phyloP scores from a whole-genome alignment of 352 stramenopile species.

The Pythium volutum region DNA sequence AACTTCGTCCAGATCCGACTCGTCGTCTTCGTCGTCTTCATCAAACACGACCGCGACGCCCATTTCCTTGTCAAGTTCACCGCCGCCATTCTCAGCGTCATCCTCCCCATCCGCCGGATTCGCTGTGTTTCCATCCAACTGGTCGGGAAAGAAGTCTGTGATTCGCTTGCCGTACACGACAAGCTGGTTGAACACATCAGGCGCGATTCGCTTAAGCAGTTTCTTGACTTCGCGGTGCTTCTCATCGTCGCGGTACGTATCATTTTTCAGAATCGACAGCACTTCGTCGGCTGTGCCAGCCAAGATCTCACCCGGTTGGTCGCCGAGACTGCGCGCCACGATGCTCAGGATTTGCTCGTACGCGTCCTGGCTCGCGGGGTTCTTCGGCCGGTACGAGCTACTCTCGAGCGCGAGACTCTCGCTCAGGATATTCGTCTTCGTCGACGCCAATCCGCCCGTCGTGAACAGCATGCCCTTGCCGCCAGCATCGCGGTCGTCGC shows the following conservation, averaged over 20 bases:
- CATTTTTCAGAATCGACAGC: conserved; percentile 91
- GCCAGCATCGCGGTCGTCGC: conserved; percentile 2
- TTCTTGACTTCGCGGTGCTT: conserved; percentile 82
- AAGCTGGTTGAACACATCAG: conserved; percentile 74
- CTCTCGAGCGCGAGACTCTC: conserved; percentile 73
- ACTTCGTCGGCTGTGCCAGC: conserved; percentile 91
- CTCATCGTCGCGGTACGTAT: conserved; percentile 81
- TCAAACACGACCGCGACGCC: conserved; percentile 98
- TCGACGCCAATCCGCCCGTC: conserved; percentile 41
- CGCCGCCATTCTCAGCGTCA: conserved; percentile 42
- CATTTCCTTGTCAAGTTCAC: conserved; percentile 96
- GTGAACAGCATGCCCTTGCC: conserved; percentile 47
- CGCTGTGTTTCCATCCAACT: conserved; percentile 14
- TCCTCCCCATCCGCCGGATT: conserved; percentile 32
- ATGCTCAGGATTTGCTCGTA: conserved; percentile 89
- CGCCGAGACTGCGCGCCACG: conserved; percentile 74
- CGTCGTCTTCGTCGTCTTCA: conserved; percentile 95
- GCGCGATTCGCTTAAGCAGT: conserved; percentile 79
- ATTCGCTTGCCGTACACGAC: conserved; percentile 86
- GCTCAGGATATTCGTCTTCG: conserved; percentile 59
- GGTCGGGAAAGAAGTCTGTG: conserved; percentile 79
- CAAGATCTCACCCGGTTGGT: conserved; percentile 90
- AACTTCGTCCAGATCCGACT: conserved; percentile 93
- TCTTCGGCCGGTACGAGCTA: conserved; percentile 87
- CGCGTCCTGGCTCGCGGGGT: conserved; percentile 76